These are phyloP conservation scores for Miamiensis avidus DNA, from an alignment of 169 alveolate genomes.

Conservation along the genomic window DNA sequence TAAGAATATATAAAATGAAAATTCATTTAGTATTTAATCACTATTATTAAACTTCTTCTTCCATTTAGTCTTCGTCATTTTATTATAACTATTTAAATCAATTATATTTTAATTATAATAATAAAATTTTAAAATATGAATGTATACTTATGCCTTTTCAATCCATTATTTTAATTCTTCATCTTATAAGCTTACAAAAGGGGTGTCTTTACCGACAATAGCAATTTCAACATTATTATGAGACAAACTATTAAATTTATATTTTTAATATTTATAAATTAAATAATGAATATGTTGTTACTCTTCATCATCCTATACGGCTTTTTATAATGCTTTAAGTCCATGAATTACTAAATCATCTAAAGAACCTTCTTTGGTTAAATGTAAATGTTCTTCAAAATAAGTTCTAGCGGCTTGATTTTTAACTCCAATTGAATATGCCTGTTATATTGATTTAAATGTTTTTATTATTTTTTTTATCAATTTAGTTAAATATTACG, in stretches of 20 bases:
- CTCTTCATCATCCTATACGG: constrained; percentile 91
- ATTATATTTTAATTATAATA: neutral
- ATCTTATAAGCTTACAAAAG: constrained; percentile 39
- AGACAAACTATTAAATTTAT: constrained; percentile 14
- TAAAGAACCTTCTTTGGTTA: constrained; percentile 76
- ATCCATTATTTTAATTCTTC: constrained; percentile 48
- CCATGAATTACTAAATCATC: constrained; percentile 88
- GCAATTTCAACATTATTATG: constrained; percentile 89
- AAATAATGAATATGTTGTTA: constrained; percentile 38
- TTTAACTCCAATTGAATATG: constrained; percentile 97
- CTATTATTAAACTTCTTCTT: constrained; percentile 8
- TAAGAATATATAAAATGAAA: too few relatives aligned
- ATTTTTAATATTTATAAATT: neutral
- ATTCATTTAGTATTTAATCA: too few relatives aligned
- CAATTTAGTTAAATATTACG: constrained; percentile 31
- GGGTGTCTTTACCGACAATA: constrained; percentile 56
- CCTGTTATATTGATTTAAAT: constrained; percentile 51
- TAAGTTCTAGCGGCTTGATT: constrained; percentile 98
- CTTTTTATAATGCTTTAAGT: constrained; percentile 89
- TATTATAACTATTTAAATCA: neutral
- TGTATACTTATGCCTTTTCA: constrained; percentile 11
- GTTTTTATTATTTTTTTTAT: neutral
- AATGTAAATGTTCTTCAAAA: constrained; percentile 92
- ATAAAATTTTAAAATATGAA: neutral
- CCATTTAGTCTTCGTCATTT: constrained; percentile 3